Percentiles rank a stretch among this genome's conserved stretches.
Evolutionary conservation across 441 rosid species (phyloP).

Genomic region (Oxalis stricta): DNA sequence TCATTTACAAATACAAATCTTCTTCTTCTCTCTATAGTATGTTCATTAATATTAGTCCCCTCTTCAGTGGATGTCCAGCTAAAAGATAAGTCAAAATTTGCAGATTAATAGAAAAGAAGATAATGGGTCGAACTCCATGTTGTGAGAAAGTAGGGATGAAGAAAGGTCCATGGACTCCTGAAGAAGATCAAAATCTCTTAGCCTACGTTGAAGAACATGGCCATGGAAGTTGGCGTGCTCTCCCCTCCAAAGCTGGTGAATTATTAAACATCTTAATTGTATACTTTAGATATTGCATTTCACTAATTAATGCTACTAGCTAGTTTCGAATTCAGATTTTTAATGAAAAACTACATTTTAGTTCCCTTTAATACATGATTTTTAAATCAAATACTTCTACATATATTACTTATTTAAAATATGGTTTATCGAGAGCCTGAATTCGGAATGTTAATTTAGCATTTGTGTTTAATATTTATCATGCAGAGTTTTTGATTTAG

Average conservation of each 20-base stretch:
- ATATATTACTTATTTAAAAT: too few relatives aligned
- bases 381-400: too few relatives aligned
- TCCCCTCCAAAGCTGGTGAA: slow-evolving; percentile 86
- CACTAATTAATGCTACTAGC: too few relatives aligned
- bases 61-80: slow-evolving; percentile 3
- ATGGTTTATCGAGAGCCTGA: too few relatives aligned
- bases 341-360: too few relatives aligned
- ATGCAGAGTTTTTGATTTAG: too few relatives aligned
- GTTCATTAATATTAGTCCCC: too few relatives aligned
- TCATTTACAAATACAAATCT: slow-evolving; percentile 16
- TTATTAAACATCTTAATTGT: background rate
- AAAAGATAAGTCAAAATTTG: slow-evolving; percentile 6
- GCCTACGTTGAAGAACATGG: slow-evolving; percentile 85
- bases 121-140: slow-evolving; percentile 89
- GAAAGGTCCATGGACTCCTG: slow-evolving; percentile 99
- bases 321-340: too few relatives aligned
- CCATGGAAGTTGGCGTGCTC: slow-evolving; percentile 92
- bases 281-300: too few relatives aligned
- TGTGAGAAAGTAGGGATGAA: slow-evolving; percentile 83
- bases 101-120: slow-evolving; percentile 6
- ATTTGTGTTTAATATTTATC: too few relatives aligned
- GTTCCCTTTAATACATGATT: too few relatives aligned
- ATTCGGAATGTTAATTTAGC: too few relatives aligned
- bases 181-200: slow-evolving; percentile 89
- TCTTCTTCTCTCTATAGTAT: slow-evolving; percentile 7